Base-by-base conservation (phyloP, 371 early-diverging fungal species). In the Apophysomyces elegans region DNA sequence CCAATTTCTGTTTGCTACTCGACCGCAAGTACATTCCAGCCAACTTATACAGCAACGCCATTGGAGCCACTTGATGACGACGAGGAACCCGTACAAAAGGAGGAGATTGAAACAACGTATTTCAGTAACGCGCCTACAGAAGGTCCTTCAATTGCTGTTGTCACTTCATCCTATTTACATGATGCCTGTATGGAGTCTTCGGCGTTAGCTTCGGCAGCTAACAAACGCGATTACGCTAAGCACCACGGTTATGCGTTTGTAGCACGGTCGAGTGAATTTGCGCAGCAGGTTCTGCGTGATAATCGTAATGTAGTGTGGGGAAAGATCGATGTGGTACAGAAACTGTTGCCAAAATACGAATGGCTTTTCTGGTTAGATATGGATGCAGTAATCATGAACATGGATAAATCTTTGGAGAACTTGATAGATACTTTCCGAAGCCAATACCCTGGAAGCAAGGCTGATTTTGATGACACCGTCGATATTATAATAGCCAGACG, bases 311-410 rank as follows among this genome's bases (percentile, higher is more conserved):
- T 78, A 32, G 88, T 85, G 0, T 87, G 87, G 87, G 89, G 88
- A 50, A 87, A 87, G 66, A 75, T 89, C 59, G 86, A 86, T 60
- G 84, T 75, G 9, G 75, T 89, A 11, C 84, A 89, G 70, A 89
- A 87, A 62, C 72, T 78, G 8, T 59, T 89, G 13, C 89, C 88
- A 4, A 80, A 85, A 43, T 89, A 89, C 62, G 85, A 89, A 36
- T 89, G 89, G 89, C 54, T 89, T 8, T 80, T 89, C 37, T 89
- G 89, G 89, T 70, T 86, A 72, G 89, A 89, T 67, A 87, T 87
- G 87, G 88, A 89, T 65, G 86, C 88, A 5, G 81, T 89, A 13
- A 77, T 89, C 18, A 78, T 83, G 65, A 76, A 89, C 70, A 63
- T 74, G 16, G 69, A 78, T 32, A 66, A 66, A 35, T 77, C 84